A percentile compares a stretch with the other conserved stretches of the same genome.
phyloP scores from a whole-genome alignment of 768 basidiomycete genomes.

The Erythrobasidium yunnanense region DNA sequence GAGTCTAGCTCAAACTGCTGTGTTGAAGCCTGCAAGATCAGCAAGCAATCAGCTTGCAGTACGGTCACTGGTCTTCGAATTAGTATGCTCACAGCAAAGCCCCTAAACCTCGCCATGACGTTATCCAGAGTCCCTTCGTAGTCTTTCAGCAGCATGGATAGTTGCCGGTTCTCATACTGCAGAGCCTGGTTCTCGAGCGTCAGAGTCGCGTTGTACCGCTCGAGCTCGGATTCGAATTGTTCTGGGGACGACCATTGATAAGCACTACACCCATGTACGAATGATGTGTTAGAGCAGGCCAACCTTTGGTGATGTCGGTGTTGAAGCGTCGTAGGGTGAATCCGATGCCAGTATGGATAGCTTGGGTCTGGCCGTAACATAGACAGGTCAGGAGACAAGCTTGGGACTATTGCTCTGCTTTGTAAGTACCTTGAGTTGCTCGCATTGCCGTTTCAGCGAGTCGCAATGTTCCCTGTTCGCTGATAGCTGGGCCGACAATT shows the following conservation, averaged over 20 bases:
- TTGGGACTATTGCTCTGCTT: neutral
- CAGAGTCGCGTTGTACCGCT: constrained; percentile 74
- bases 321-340: constrained; percentile 74
- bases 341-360: constrained; percentile 58
- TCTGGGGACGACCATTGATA: constrained; percentile 48
- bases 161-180: constrained; percentile 88
- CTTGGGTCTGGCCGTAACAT: constrained; percentile 52
- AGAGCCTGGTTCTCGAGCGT: constrained; percentile 88
- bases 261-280: neutral
- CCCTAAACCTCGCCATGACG: constrained; percentile 91
- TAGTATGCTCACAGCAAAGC: constrained; percentile 55
- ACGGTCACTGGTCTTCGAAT: neutral
- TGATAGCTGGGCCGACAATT: constrained; percentile 69
- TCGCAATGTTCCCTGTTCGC: constrained; percentile 67
- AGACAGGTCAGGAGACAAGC: neutral
- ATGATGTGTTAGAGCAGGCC: constrained; percentile 29
- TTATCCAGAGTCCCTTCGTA: constrained; percentile 90
- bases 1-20: constrained; percentile 48
- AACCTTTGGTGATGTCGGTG: constrained; percentile 74
- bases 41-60: no score
- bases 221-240: constrained; percentile 80
- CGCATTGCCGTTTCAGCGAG: constrained; percentile 58
- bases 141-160: constrained; percentile 76
- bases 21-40: neutral
- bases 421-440: constrained; percentile 59